Percentiles rank a stretch among this genome's conserved stretches.
These are phyloP conservation scores for Chytridium lagenaria DNA, from an alignment of 371 early-diverging fungal species.

Conservation along the genomic window DNA sequence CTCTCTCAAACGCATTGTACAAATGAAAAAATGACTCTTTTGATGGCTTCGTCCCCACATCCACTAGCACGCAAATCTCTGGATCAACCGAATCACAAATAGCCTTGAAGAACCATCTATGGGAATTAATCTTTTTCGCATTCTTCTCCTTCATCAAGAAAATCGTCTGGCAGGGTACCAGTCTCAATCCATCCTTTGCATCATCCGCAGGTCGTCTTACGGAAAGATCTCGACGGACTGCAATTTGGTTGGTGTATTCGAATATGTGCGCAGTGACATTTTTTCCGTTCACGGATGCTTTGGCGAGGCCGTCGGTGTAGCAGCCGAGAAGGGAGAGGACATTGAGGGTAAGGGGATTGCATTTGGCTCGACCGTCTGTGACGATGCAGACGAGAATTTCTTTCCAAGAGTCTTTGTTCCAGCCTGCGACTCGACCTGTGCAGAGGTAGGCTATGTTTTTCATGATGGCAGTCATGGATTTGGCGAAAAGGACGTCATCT, in stretches of 20 bases:
- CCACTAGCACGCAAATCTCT: slow-evolving; percentile 69
- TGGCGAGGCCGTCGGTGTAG: slow-evolving; percentile 70
- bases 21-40: slow-evolving; percentile 81
- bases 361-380: slow-evolving; percentile 76
- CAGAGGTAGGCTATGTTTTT: slow-evolving; percentile 88
- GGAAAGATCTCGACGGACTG: slow-evolving; percentile 24
- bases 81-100: slow-evolving; percentile 46
- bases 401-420: slow-evolving; percentile 87
- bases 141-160: slow-evolving; percentile 80
- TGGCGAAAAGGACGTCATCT: slow-evolving; percentile 45
- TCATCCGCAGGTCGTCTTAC: slow-evolving; percentile 12
- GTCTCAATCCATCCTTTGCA: neutral
- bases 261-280: slow-evolving; percentile 76
- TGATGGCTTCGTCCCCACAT: slow-evolving; percentile 90
- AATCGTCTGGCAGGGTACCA: slow-evolving; percentile 82
- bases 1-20: slow-evolving; percentile 76
- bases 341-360: slow-evolving; percentile 71
- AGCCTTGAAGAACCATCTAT: slow-evolving; percentile 54
- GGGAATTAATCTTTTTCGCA: slow-evolving; percentile 55
- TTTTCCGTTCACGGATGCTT: slow-evolving; percentile 48
- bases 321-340: slow-evolving; percentile 48
- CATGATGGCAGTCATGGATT: slow-evolving; percentile 78
- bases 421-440: slow-evolving; percentile 73
- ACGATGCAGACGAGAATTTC: slow-evolving; percentile 71
- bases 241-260: slow-evolving; percentile 88